Base-by-base conservation (phyloP, 495 filamentous ascomycete species). In the Choiromyces venosus region DNA sequence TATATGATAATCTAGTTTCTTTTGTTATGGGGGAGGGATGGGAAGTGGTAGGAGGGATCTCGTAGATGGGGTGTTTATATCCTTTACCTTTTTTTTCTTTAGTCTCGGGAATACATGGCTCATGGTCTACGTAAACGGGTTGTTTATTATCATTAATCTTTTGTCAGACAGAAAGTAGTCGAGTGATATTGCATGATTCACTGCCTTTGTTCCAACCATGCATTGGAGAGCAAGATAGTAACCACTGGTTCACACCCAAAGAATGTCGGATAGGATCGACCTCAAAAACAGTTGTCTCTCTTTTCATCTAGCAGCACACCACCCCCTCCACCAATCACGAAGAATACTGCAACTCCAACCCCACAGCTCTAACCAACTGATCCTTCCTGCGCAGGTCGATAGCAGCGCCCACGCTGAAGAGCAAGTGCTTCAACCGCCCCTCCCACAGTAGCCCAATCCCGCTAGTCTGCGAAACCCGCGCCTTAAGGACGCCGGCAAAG, bases 391-490 rank as follows among this genome's bases (percentile, higher is more conserved):
- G 88, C 78, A 93, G 83, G 84, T 94, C 92, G 61, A 95, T 84
- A 19, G 87, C 90, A 29, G 91, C 90, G 3, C 95, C 95, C 36
- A 96, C 87, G 79, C 92, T 96, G 78, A 98, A 95, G 72, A 99
- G 85, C 65, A 99, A 83, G 79, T 97, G 93, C 84, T 98, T 98
- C 65, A 94, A 85, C 71, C 93, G 86, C 1, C 95, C 95, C 82
- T 98, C 95, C 96, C 96, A 99, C 18, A 98, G 85, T 66, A 97
- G 74, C 4, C 93, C 91, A 40, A 97, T 87, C 72, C 89, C 88
- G 81, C 92, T 89, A 72, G 92, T 90, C 82, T 97, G 93, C 78
- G 95, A 92, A 10, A 97, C 83, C 61, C 91, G 87, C 29, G 93
- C 90, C 82, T 98, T 99, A 74, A 99, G 82, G n/a, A 97, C 93